These are phyloP conservation scores for Trichoderma guizhouense DNA, from an alignment of 2,329 filamentous ascomycete genomes.

Conservation along the genomic window DNA sequence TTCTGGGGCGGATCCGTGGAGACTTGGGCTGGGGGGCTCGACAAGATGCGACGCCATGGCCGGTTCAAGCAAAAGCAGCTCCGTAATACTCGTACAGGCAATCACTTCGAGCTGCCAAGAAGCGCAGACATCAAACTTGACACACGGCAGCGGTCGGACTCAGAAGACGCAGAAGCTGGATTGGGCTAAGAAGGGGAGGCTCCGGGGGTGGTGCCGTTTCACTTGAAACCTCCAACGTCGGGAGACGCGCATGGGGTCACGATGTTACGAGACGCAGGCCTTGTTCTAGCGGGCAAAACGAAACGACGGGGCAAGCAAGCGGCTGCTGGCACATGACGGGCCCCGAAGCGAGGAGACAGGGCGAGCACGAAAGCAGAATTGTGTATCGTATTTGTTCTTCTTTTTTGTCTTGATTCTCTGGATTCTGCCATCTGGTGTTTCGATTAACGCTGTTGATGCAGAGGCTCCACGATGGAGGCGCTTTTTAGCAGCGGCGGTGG, in stretches of 20 bases:
- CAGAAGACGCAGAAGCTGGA: neutral
- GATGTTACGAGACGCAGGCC: neutral
- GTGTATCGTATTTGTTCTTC: neutral
- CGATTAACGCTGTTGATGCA: neutral
- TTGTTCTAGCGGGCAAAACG: slow-evolving; percentile 10
- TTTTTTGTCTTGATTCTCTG: neutral
- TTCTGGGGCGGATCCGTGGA: neutral
- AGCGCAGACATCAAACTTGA: neutral
- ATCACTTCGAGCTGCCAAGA: slow-evolving; percentile 10
- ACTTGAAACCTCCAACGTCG: slow-evolving; percentile 47
- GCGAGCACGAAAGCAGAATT: neutral
- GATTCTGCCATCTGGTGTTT: neutral
- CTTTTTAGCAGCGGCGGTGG: neutral
- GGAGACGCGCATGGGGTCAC: slow-evolving; percentile 24
- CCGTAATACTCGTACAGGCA: neutral
- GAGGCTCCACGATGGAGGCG: neutral
- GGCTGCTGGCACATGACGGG: neutral
- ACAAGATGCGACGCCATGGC: neutral
- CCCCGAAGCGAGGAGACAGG: neutral
- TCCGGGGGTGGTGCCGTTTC: slow-evolving; percentile 33
- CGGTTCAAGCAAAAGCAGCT: neutral
- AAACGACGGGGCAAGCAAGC: neutral
- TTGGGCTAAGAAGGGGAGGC: slow-evolving; percentile 12
- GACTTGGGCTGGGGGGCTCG: neutral
- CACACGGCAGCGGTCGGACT: slow-evolving; percentile 1